Base-by-base conservation (phyloP, 1,139 yeast genomes). In the Magnusiomyces fungicola region DNA sequence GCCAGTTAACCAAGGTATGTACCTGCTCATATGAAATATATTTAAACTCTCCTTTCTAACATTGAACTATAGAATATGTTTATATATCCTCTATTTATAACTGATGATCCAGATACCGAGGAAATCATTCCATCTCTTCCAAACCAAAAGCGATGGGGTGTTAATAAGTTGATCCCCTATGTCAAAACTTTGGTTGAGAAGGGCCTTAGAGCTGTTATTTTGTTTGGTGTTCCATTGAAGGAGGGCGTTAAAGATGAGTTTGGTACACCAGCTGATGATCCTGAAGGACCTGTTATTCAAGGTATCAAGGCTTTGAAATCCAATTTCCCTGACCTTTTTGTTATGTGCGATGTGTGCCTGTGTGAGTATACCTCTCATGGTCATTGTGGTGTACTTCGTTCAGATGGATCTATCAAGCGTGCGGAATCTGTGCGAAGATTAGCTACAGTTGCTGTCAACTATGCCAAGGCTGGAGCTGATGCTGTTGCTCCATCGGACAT, bases 351-450 rank as follows among this genome's bases (percentile, higher is more conserved):
- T 64, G 97, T 92, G 24, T 92, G 99, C 68, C 72, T 92, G 52
- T 92, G 99, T 71, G 99, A 92, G 69, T 92, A 89, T 68, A 92
- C 99, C 6, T 77, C 83, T 50, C 97, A 94, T 62, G 98, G 98
- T 9, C 98, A 92, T 66, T 92, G 99, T 71, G 99, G 99, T 40
- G 77, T 88, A 21, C 73, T 92, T 48, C 75, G 82, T 55, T 90
- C 83, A 52, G 97, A 90, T 65, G 97, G 97, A 3, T 64, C 86
- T 6, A 78, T 92, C 60, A 82, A 84, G 63, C 77, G 96, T 53
- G 87, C 81, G 52, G 68, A 69, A 50, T 80, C 94, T 25, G 95
- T 87, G 19, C 75, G 80, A 58, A 76, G 99, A 64, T 76, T 92
- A 48, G 97, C 95, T 1, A 92, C 95, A 14, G 97, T 92, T 24